Evolutionary conservation across 2,329 filamentous ascomycete species (phyloP).

Genomic region (Emericellopsis cladophorae): DNA sequence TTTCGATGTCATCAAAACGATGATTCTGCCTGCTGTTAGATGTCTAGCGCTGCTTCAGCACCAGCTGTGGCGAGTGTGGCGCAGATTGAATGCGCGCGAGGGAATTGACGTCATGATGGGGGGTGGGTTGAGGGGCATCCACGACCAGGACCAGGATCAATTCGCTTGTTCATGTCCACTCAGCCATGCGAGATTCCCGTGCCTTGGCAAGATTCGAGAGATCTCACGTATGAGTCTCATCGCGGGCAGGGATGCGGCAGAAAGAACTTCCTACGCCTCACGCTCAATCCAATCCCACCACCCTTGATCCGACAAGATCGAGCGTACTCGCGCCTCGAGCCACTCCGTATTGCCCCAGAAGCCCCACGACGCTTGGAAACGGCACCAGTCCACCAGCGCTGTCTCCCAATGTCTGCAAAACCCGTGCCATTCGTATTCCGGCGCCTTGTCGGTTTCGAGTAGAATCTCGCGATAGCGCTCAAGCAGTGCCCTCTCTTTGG

Average conservation of each 20-base stretch:
- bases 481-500: slow-evolving; percentile 37
- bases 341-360: slow-evolving; percentile 49
- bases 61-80: neutral
- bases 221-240: too few species aligned
- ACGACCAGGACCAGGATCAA: neutral
- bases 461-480: slow-evolving; percentile 31
- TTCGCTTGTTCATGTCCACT: too few species aligned
- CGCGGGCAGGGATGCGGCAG: too few species aligned
- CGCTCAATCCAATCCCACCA: slow-evolving; percentile 32
- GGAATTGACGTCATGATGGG: neutral
- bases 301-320: slow-evolving; percentile 27
- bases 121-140: neutral
- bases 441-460: neutral
- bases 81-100: neutral
- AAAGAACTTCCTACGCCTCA: too few species aligned
- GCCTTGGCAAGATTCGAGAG: too few species aligned
- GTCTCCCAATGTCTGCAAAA: slow-evolving; percentile 53
- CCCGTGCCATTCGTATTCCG: slow-evolving; percentile 35
- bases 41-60: neutral
- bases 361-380: slow-evolving; percentile 48
- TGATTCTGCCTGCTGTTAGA: neutral
- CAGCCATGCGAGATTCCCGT: too few species aligned
- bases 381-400: slow-evolving; percentile 54
- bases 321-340: slow-evolving; percentile 40
- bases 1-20: neutral